Evolutionary conservation across 805 yeast genomes (phyloP).

Genomic region (Ogataea trehaloabstinens): DNA sequence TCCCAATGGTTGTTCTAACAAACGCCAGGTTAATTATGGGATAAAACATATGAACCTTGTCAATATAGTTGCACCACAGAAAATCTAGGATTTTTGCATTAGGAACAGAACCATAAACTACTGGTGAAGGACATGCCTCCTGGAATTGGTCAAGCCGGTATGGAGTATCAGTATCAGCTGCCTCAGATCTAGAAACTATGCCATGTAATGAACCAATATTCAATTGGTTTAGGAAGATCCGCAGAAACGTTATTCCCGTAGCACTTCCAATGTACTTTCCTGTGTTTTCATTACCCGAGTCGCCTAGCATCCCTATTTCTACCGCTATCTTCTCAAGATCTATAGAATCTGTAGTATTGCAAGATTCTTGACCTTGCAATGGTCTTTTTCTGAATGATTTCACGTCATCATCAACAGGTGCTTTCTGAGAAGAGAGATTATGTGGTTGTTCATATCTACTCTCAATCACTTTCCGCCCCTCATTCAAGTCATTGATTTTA

Average conservation of each 20-base stretch:
- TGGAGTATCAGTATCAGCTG: background rate
- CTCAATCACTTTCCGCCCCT: no score
- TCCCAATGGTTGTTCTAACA: background rate
- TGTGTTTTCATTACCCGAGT: background rate
- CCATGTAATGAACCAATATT: background rate
- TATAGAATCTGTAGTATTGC: no score
- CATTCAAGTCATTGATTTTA: no score
- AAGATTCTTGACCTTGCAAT: background rate
- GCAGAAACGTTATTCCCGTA: conserved; percentile 2
- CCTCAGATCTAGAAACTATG: no score
- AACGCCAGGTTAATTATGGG: background rate
- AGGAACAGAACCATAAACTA: conserved; percentile 1
- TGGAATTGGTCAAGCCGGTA: background rate
- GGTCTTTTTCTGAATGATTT: no score
- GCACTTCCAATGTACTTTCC: conserved; percentile 8
- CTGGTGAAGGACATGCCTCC: no score
- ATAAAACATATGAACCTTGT: conserved; percentile 5
- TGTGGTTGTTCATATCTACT: no score
- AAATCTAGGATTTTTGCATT: background rate
- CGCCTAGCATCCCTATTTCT: conserved; percentile 2
- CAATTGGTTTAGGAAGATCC: conserved; percentile 2
- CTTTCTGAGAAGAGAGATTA: background rate
- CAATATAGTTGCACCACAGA: conserved; percentile 4
- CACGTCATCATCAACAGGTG: background rate
- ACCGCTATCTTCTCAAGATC: conserved; percentile 1